A percentile compares a stretch with the other conserved stretches of the same genome.
phyloP scores from a whole-genome alignment of 345 rosid species.

The Clarkia xantiana region DNA sequence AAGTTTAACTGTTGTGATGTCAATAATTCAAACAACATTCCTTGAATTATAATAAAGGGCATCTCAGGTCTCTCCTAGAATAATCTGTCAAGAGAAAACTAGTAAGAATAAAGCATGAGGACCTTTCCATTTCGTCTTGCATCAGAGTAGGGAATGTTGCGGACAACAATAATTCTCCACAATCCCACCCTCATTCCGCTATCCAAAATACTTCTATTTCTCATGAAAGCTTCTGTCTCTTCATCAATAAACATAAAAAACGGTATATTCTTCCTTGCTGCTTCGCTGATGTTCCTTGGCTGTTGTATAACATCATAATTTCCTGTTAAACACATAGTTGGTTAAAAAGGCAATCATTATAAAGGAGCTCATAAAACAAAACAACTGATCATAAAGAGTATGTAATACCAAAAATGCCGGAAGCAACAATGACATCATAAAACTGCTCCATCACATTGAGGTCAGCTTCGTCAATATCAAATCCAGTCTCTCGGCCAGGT shows the following conservation, averaged over 20 bases:
- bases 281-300: conserved; percentile 69
- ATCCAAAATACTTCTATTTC: conserved; percentile 38
- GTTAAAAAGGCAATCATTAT: neutral
- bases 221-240: conserved; percentile 76
- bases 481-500: conserved; percentile 78
- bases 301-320: conserved; percentile 87
- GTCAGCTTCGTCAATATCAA: conserved; percentile 69
- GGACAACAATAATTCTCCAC: conserved; percentile 84
- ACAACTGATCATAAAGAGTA: neutral
- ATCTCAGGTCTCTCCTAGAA: too few relatives aligned
- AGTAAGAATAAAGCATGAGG: neutral
- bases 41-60: too few relatives aligned
- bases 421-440: conserved; percentile 75
- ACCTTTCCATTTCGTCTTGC: conserved; percentile 97
- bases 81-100: too few relatives aligned
- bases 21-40: too few relatives aligned
- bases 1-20: too few relatives aligned
- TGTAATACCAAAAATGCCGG: conserved; percentile 84
- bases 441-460: conserved; percentile 87
- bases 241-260: conserved; percentile 96
- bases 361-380: too few relatives aligned
- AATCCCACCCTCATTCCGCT: conserved; percentile 51
- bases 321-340: conserved; percentile 24
- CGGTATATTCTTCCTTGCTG: conserved; percentile 62
- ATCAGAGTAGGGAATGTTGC: conserved; percentile 72